Evolutionary conservation across 495 filamentous ascomycete genomes (phyloP), one percentile per base, ranked within the genome.

Genomic region (Filosporella fistucella): DNA sequence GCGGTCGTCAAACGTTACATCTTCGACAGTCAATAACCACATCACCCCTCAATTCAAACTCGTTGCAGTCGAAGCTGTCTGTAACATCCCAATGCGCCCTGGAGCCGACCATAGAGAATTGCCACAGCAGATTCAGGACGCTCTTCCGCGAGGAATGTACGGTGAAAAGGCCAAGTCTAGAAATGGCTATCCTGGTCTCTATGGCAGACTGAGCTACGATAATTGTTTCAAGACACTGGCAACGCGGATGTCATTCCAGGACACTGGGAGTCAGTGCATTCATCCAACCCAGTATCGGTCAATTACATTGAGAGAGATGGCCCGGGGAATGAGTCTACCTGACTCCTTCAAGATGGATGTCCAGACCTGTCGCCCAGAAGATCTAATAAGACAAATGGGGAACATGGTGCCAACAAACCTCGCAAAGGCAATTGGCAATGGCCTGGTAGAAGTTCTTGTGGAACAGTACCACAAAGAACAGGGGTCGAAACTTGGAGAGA

Each of bases 291-390:
- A 49, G 22, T 16, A 48, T 20, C 37, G 52, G 12, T 21, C 50
- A n/a, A 37, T 49, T 24, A 28, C 30, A 1, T 24, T 55, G 0
- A 18, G 52, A 10, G 52, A 55, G 30, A 29, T 22, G 13, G 39
- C 46, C 16, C 26, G 52, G 11, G 30, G 23, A 1, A 32, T 36
- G 39, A 30, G 45, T 3, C 45, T 50, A 12, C 39, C 38, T 1
- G 52, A 50, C 38, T 33, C 4, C 5, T 50, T 45, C 35, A 10
- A n/a, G 3, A 49, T 45, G 10, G 50, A 53, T n/a, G 11, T 47
- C 2, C 34, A 36, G 9, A 24, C 24, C 13, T 20, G 6, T 17
- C 2, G 28, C 7, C 18, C 8, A 1, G 24, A 35, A 30, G 32
- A 46, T 26, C 22, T 38, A 1, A 11, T 47, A 5, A 10, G 50